Evolutionary conservation across 2,329 filamentous ascomycete species (phyloP), one percentile per base, ranked within the genome.

Genomic region (Dactylellina cionopaga): DNA sequence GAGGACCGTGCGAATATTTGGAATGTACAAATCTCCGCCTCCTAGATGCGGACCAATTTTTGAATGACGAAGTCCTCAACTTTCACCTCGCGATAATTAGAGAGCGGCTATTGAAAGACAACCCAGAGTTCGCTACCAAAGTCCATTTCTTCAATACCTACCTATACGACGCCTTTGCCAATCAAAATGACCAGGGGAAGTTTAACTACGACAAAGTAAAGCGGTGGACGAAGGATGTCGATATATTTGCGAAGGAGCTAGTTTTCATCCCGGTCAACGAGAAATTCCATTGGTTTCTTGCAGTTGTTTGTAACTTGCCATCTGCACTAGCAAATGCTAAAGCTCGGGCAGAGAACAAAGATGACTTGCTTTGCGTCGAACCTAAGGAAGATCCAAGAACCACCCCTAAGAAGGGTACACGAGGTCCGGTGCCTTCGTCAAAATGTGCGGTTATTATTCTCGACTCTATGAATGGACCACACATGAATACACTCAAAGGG

Each of bases 191-290:
- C 19, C 22, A 63, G 52, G 49, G 76, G 55, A 64, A 87, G 29
- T 81, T 80, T 5, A 92, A 96, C 77, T 97, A 96, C 78, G 87
- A 90, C 24, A 90, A 88, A 3, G 93, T 99, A 63, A 88, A 90
- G 79, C 86, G 88, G 43, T 99, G 95, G 95, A 98, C 95, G 0
- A 85, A 90, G 31, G 92, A 89, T 76, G 85, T 94, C 19, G 91
- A 99, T 78, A 81, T 99, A 6, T 91, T 98, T 77, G 85, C 84
- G 4, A 92, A 91, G 76, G 92, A 96, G 78, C 97, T 93, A 79
- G 88, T 98, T 68, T 85, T 98, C 9, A 90, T 99, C 5, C 95
- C 95, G 0, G 92, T 99, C 79, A 96, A 96, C 77, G 91, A 97
- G 78, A 84, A 87, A 75, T 77, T 25, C 0, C 95, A 99, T 80